Percentiles rank a stretch among this genome's conserved stretches.
Conservation (phyloP, 495 filamentous ascomycete genomes). For the Podospora comata region DNA sequence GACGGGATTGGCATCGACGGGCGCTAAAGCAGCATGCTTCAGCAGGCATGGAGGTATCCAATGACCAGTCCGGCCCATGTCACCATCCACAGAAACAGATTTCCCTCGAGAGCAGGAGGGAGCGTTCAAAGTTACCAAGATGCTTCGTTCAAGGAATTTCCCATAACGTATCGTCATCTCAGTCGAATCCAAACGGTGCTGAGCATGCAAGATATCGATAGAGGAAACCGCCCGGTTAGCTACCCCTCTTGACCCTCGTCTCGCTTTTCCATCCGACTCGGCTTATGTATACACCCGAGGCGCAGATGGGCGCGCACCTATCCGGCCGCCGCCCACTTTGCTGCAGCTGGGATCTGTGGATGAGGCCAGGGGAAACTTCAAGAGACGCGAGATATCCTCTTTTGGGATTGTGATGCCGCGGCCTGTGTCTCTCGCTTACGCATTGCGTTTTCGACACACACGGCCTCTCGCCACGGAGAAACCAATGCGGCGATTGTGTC, state of each 20-base stretch:
- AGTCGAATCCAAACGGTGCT: not conserved
- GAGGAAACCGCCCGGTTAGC: not conserved
- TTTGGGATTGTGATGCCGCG: not conserved
- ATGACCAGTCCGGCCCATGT: not conserved
- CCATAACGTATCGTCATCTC: conserved; percentile 2
- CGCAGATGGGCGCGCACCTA: not conserved
- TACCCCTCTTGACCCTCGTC: not conserved
- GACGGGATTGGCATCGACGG: conserved; percentile 8
- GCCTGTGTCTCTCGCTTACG: not conserved
- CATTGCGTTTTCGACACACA: not conserved
- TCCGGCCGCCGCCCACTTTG: not conserved
- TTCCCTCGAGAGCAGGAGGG: not conserved
- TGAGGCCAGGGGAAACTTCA: not conserved
- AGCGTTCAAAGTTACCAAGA: not conserved
- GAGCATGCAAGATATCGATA: conserved; percentile 6
- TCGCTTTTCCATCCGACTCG: conserved; percentile 2
- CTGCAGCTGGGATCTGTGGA: not conserved
- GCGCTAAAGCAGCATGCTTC: conserved; percentile 14
- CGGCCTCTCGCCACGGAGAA: not conserved
- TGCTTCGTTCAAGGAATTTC: not conserved
- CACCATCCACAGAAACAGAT: not conserved
- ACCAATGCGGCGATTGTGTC: not conserved
- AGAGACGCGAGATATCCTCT: not conserved
- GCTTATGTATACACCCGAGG: conserved; percentile 5
- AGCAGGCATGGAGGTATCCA: not conserved